Evolutionary conservation across 768 basidiomycete genomes (phyloP), one percentile per base, ranked within the genome.

Genomic region (Tulasnella sp.): DNA sequence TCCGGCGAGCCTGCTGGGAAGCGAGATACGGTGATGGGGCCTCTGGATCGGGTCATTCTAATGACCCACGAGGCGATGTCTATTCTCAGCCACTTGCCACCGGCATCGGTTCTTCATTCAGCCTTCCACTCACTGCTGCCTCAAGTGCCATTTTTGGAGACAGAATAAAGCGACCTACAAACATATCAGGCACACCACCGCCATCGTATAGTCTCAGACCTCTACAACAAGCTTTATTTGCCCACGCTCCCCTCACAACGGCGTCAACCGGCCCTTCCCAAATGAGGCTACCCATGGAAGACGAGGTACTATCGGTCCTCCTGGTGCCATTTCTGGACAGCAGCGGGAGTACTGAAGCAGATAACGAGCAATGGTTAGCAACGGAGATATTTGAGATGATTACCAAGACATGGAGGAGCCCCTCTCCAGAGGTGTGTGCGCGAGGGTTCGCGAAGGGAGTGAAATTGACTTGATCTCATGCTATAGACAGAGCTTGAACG

Each of bases 351-450:
- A 72, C 64, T 58, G 31, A 60, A 28, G 64, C 86, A 4, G 90
- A 91, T 40, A 88, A 90, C 54, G 93, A 93, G 80, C 88, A 89
- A 77, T 87, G 86, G 82, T 85, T 87, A 22, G 89, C 93, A 0
- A 84, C 92, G 22, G 93, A 93, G 77, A 86, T 89, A 0, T 93
- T 93, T 82, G 92, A 93, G 80, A 84, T 90, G 34, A 84, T 90
- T 44, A 85, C 88, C 18, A 90, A 88, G 82, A 88, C 90, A 12
- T 94, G 93, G 92, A 85, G 82, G 46, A 85, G 88, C 5, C 85
- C 85, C n/a, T 89, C 87, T 1, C 81, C 88, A 76, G 91, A 93
- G 87, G 93, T 93, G 42, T 80, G 87, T 22, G 24, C 18, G 37
- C 72, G 18, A 73, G 80, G 80, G 18, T 78, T 44, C 72, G 34